These are phyloP conservation scores for Claviceps sp. DNA, from an alignment of 2,329 filamentous ascomycete genomes.

Conservation along the genomic window DNA sequence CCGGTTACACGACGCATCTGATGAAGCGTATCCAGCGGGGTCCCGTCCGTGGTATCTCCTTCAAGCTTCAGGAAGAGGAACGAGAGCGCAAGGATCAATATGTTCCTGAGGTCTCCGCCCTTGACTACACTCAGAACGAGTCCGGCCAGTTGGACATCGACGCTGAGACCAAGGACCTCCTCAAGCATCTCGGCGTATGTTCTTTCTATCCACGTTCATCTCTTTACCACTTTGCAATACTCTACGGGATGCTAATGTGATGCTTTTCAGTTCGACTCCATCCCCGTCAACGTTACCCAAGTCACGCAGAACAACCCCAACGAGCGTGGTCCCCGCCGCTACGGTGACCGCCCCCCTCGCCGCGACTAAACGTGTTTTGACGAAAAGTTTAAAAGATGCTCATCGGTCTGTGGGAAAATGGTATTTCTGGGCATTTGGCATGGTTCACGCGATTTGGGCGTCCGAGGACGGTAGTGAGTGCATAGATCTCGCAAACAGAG, in stretches of 20 bases:
- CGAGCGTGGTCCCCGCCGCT: slow-evolving; percentile 68
- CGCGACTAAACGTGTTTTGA: slow-evolving; percentile 14
- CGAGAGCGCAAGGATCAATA: slow-evolving; percentile 99
- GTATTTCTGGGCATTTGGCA: slow-evolving; percentile 31
- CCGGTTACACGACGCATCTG: slow-evolving; percentile 94
- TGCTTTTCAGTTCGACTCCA: slow-evolving; percentile 69
- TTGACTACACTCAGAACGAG: slow-evolving; percentile 96
- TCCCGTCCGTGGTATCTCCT: slow-evolving; percentile 98
- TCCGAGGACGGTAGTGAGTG: slow-evolving; percentile 44
- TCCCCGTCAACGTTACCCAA: slow-evolving; percentile 89
- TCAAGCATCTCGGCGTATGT: slow-evolving; percentile 98
- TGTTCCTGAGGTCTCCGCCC: slow-evolving; percentile 95
- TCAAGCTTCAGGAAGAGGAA: slow-evolving; percentile 99
- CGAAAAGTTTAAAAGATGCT: slow-evolving; percentile 2
- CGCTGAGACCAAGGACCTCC: slow-evolving; percentile 93
- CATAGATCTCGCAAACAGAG: slow-evolving; percentile 43
- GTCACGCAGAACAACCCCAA: slow-evolving; percentile 77
- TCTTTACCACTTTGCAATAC: not conserved
- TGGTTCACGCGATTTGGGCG: slow-evolving; percentile 36
- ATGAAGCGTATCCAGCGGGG: slow-evolving; percentile 99
- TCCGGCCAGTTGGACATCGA: slow-evolving; percentile 90
- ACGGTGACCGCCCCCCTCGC: slow-evolving; percentile 46
- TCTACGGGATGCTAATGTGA: slow-evolving; percentile 15
- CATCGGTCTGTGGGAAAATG: slow-evolving; percentile 17
- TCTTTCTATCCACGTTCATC: slow-evolving; percentile 2